Percentiles rank a stretch among this genome's conserved stretches.
phyloP scores from a whole-genome alignment of 75 land plant genomes.

The Pinus albicaulis region DNA sequence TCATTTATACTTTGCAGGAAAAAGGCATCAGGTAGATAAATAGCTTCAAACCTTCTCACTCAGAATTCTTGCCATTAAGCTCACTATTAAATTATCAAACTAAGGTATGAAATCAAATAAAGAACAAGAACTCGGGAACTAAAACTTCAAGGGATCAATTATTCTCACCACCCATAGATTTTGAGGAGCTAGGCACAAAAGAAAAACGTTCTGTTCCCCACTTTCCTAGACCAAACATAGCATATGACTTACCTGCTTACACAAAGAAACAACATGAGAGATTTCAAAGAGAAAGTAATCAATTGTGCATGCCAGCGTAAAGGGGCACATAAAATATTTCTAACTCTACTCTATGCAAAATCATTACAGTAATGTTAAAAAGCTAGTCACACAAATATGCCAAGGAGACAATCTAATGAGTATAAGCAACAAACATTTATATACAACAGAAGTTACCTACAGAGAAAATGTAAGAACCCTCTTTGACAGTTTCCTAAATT shows the following conservation, averaged over 20 bases:
- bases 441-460: no score
- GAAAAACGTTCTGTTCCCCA: constrained; percentile 31
- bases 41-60: no score
- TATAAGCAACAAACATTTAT: not conserved
- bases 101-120: not conserved
- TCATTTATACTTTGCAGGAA: no score
- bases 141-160: not conserved
- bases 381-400: not conserved
- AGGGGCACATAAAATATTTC: not conserved
- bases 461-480: no score
- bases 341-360: not conserved
- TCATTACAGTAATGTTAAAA: not conserved
- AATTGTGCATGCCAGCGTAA: not conserved
- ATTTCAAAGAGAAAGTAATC: not conserved
- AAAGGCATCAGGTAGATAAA: no score
- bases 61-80: not conserved
- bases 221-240: constrained; percentile 20
- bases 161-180: constrained; percentile 34
- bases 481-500: no score
- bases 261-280: not conserved
- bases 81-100: not conserved
- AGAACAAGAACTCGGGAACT: not conserved
- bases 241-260: constrained; percentile 37
- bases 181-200: constrained; percentile 23
- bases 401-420: not conserved